Evolutionary conservation across 148 eudicot genomes (phyloP).

Genomic region (Camellia sinensis): DNA sequence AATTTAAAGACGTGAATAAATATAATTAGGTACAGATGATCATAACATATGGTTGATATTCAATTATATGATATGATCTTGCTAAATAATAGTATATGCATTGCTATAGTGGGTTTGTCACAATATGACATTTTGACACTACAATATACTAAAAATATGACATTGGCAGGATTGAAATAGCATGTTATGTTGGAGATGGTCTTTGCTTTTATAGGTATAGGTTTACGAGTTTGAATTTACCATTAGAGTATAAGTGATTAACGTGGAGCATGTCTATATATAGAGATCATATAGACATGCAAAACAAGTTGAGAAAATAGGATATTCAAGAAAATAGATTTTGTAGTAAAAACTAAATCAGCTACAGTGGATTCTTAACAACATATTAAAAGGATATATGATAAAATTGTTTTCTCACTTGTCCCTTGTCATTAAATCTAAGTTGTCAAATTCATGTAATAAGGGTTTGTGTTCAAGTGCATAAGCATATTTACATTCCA

Average conservation of each 20-base stretch:
- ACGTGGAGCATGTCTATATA: background rate
- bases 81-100: too few species aligned
- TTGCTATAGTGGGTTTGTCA: too few species aligned
- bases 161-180: too few species aligned
- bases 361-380: background rate
- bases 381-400: background rate
- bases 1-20: too few species aligned
- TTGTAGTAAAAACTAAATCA: background rate
- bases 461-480: background rate
- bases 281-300: background rate
- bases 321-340: background rate
- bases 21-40: too few species aligned
- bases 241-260: too few species aligned
- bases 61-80: too few species aligned
- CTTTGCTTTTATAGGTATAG: background rate
- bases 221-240: conserved; percentile 7
- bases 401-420: background rate
- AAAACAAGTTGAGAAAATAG: background rate
- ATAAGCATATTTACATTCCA: too few species aligned
- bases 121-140: too few species aligned
- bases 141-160: too few species aligned
- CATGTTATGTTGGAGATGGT: too few species aligned
- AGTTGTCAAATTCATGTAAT: background rate
- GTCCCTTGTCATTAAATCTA: background rate
- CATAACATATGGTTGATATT: too few species aligned